Conservation (phyloP, 352 stramenopile species). For the Globisporangium camurandrum region DNA sequence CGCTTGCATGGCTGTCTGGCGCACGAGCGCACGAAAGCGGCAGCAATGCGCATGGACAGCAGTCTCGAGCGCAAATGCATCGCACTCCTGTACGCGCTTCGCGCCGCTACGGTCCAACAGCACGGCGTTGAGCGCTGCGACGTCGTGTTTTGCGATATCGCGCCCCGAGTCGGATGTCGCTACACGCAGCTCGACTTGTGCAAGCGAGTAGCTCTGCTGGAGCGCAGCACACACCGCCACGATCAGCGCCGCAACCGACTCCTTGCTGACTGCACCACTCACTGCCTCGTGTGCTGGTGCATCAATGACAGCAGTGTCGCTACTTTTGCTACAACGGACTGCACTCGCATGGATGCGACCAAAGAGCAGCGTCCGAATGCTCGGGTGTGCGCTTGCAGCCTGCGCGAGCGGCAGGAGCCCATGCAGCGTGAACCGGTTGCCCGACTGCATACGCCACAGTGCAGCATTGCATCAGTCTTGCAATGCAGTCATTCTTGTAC, state of each 20-base stretch:
- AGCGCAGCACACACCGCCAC: slow-evolving; percentile 7
- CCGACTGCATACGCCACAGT: slow-evolving; percentile 14
- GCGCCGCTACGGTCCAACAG: slow-evolving; percentile 5
- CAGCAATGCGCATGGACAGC: slow-evolving; percentile 9
- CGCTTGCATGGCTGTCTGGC: slow-evolving; percentile 13
- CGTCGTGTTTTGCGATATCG: slow-evolving; percentile 5
- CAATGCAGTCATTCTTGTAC: not conserved
- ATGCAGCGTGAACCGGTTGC: slow-evolving; percentile 22
- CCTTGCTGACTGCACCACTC: not conserved
- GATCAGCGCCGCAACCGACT: slow-evolving; percentile 7
- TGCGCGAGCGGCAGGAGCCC: slow-evolving; percentile 18
- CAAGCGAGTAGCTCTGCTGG: slow-evolving; percentile 20
- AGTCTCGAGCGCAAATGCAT: not conserved
- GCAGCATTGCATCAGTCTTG: not conserved
- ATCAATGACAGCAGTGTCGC: not conserved
- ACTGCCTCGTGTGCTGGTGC: not conserved
- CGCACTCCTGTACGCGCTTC: slow-evolving; percentile 8
- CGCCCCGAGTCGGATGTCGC: slow-evolving; percentile 3
- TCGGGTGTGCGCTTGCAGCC: slow-evolving; percentile 10
- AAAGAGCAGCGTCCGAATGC: slow-evolving; percentile 21
- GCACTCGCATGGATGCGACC: slow-evolving; percentile 16
- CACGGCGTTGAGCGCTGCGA: slow-evolving; percentile 14
- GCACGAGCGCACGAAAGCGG: slow-evolving; percentile 15
- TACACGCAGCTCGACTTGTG: slow-evolving; percentile 19
- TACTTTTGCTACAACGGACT: too few relatives aligned